Conservation (phyloP, 73 alveolate genomes). For the Paramecium sonneborni region DNA sequence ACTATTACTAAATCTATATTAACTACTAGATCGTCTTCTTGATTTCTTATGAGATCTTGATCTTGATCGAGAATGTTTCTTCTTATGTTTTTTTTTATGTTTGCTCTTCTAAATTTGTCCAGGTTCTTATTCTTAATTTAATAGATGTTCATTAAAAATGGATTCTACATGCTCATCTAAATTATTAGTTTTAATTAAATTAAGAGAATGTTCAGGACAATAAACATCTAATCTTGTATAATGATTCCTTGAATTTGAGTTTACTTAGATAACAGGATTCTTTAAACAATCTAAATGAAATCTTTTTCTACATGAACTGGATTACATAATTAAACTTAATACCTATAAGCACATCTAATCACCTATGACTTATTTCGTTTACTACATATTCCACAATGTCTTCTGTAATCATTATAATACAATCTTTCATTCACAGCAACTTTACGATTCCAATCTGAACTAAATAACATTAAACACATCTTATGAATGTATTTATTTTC, state of each 20-base stretch:
- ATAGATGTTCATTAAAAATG: not conserved
- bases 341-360: constrained; percentile 19
- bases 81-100: not conserved
- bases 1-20: not conserved
- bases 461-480: not conserved
- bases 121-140: not conserved
- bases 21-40: not conserved
- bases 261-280: not conserved
- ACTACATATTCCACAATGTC: not conserved
- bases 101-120: not conserved
- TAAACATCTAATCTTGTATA: not conserved
- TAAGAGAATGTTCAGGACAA: not conserved
- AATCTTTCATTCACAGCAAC: not conserved
- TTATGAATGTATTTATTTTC: not conserved
- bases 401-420: not conserved
- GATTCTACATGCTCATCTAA: not conserved
- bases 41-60: not conserved
- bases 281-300: not conserved
- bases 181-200: not conserved
- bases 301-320: not conserved
- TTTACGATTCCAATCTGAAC: not conserved
- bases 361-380: not conserved
- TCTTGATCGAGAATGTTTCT: not conserved
- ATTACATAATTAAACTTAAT: not conserved
- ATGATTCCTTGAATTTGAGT: not conserved